These are phyloP conservation scores for Escallonia herrerae DNA, from an alignment of 129 eudicot species.

Conservation along the genomic window DNA sequence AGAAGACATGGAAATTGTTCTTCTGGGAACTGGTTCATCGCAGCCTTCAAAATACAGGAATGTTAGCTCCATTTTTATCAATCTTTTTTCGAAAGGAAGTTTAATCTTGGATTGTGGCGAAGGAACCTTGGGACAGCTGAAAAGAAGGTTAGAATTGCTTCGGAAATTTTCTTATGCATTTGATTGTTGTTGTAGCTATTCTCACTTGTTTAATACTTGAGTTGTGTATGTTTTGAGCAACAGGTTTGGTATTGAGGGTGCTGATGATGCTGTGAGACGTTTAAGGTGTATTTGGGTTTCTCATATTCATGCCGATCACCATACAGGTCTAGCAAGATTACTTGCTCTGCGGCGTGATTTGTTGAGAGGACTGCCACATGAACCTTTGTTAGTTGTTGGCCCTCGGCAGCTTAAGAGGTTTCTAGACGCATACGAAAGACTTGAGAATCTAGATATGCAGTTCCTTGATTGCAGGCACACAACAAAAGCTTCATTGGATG, in stretches of 20 bases:
- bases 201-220: not conserved
- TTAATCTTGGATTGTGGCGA: constrained; percentile 86
- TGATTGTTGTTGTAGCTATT: not conserved
- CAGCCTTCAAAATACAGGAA: constrained; percentile 95
- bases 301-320: constrained; percentile 94
- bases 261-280: constrained; percentile 59
- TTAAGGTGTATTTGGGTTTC: constrained; percentile 87
- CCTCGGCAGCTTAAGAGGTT: constrained; percentile 66
- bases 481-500: constrained; percentile 47
- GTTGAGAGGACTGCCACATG: constrained; percentile 61
- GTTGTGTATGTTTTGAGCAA: not conserved
- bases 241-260: constrained; percentile 72
- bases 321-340: constrained; percentile 81
- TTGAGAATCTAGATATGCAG: constrained; percentile 80
- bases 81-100: constrained; percentile 85
- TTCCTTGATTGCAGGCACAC: constrained; percentile 88
- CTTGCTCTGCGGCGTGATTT: constrained; percentile 77
- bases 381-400: constrained; percentile 69
- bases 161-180: not conserved
- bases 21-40: constrained; percentile 91
- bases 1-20: constrained; percentile 89
- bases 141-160: constrained; percentile 55
- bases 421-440: constrained; percentile 68
- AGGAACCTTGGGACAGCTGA: constrained; percentile 90
- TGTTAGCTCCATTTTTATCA: constrained; percentile 76